Base-by-base conservation (phyloP, 768 basidiomycete genomes). In the Pleurotus citrinopileatus region DNA sequence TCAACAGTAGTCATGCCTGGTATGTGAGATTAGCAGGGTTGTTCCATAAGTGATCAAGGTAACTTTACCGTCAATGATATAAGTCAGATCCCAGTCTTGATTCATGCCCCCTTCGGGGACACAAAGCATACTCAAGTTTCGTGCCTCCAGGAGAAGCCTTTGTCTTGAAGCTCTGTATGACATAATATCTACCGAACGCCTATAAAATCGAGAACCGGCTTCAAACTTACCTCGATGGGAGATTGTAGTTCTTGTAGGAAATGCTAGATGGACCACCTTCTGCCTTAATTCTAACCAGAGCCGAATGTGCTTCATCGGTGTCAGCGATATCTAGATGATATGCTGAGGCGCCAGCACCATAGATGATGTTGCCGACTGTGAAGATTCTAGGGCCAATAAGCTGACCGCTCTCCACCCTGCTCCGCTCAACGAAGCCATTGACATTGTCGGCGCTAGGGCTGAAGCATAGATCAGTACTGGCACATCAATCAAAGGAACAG, bases 31-130 rank as follows among this genome's bases (percentile, higher is more conserved):
- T 42, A 22, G 10, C n/a, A 29, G 25, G 44, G n/a, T 46, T 42
- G 54, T 55, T 22, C 10, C 20, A 43, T n/a, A n/a, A n/a, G n/a
- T n/a, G 28, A 19, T n/a, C 23, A 9, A 27, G 29, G 32, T 32
- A 19, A n/a, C 57, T 70, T 55, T 55, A 83, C 87, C 88, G 60
- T 90, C 88, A n/a, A 87, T 69, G 53, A 89, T 87, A 59, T 89
- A 90, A 0, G 88, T 87, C 59, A 82, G 66, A 60, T 89, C 87
- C 88, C 88, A 90, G 60, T 90, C 87, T 25, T 75, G 82, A 61
- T 86, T 87, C 87, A 88, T 87, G 7, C 88, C 88, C 34, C 87
- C 87, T 66, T 89, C 87, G 0, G 87, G 87, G 3, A 89, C 81
- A 55, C 85, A 87, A 10, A 85, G 72, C 86, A 89, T 86, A 29